phyloP scores from a whole-genome alignment of 2,329 filamentous ascomycete species.

The Pestalotiopsis sp. region DNA sequence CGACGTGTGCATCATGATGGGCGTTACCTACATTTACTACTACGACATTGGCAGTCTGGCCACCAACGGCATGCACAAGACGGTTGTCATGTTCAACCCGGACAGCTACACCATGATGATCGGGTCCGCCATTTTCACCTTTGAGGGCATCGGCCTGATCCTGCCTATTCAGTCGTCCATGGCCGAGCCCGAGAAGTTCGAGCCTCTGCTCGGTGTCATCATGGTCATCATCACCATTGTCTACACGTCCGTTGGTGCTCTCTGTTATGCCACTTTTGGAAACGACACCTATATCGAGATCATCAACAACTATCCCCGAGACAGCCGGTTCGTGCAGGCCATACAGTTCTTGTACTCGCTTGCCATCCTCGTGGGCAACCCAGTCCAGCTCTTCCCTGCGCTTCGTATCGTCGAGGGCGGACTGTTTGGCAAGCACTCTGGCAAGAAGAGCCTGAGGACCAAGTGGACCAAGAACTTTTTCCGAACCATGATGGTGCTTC shows the following conservation, averaged over 20 bases:
- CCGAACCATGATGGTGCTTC: constrained; percentile 53
- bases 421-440: constrained; percentile 66
- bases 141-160: constrained; percentile 76
- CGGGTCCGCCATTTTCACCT: constrained; percentile 75
- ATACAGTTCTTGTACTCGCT: constrained; percentile 75
- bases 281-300: constrained; percentile 69
- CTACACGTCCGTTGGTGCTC: constrained; percentile 70
- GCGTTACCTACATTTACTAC: constrained; percentile 71
- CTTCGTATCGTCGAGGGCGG: constrained; percentile 69
- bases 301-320: constrained; percentile 74
- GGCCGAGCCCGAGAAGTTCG: constrained; percentile 68
- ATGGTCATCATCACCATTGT: constrained; percentile 74
- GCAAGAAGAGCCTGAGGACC: constrained; percentile 62
- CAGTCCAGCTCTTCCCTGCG: constrained; percentile 74
- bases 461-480: constrained; percentile 80
- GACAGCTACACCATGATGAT: constrained; percentile 68
- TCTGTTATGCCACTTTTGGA: constrained; percentile 76
- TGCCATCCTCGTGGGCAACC: constrained; percentile 71
- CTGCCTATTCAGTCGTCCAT: constrained; percentile 76
- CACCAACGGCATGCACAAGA: constrained; percentile 54
- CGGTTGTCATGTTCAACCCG: constrained; percentile 70
- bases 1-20: constrained; percentile 71
- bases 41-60: constrained; percentile 63
- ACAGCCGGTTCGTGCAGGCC: constrained; percentile 70
- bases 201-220: constrained; percentile 63